Conservation (phyloP, 345 rosid genomes). For the Toxicodendron radicans region DNA sequence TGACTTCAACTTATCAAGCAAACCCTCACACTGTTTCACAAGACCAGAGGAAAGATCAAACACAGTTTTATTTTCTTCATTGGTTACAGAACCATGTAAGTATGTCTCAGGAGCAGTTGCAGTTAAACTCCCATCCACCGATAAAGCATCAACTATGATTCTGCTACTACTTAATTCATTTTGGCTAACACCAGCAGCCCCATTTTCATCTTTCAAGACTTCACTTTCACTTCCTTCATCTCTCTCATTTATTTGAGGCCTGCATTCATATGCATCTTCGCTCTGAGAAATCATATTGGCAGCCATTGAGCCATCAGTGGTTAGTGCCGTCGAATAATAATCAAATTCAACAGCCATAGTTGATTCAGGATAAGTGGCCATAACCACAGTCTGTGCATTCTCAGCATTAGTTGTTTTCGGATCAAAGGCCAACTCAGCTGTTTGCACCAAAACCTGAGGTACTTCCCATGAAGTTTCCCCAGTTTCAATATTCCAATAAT, state of each 20-base stretch:
- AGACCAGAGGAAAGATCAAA: slow-evolving; percentile 50
- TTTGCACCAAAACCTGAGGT: slow-evolving; percentile 56
- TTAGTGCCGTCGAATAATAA: slow-evolving; percentile 32
- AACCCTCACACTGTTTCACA: slow-evolving; percentile 49
- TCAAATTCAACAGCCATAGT: slow-evolving; percentile 31
- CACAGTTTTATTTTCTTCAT: slow-evolving; percentile 31
- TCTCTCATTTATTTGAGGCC: slow-evolving; percentile 25
- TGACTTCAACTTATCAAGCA: slow-evolving; percentile 74
- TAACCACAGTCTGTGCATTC: slow-evolving; percentile 30
- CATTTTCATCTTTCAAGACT: slow-evolving; percentile 25
- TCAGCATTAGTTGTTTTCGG: slow-evolving; percentile 30
- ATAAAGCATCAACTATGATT: slow-evolving; percentile 28
- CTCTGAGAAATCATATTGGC: slow-evolving; percentile 30
- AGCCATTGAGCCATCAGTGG: slow-evolving; percentile 22
- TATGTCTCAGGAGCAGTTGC: slow-evolving; percentile 24
- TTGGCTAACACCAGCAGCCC: slow-evolving; percentile 26
- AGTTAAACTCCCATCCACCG: slow-evolving; percentile 18
- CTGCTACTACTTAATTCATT: slow-evolving; percentile 31
- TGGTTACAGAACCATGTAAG: slow-evolving; percentile 22
- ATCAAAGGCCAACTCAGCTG: slow-evolving; percentile 32
- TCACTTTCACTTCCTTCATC: slow-evolving; percentile 36
- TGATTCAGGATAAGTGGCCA: slow-evolving; percentile 28
- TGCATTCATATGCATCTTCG: slow-evolving; percentile 23
- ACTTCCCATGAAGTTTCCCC: slow-evolving; percentile 98
- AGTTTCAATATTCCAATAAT: slow-evolving; percentile 93